Percentiles rank a stretch among this genome's conserved stretches.
These are phyloP conservation scores for Fusarium sp. DNA, from an alignment of 2,329 filamentous ascomycete genomes.

Conservation along the genomic window DNA sequence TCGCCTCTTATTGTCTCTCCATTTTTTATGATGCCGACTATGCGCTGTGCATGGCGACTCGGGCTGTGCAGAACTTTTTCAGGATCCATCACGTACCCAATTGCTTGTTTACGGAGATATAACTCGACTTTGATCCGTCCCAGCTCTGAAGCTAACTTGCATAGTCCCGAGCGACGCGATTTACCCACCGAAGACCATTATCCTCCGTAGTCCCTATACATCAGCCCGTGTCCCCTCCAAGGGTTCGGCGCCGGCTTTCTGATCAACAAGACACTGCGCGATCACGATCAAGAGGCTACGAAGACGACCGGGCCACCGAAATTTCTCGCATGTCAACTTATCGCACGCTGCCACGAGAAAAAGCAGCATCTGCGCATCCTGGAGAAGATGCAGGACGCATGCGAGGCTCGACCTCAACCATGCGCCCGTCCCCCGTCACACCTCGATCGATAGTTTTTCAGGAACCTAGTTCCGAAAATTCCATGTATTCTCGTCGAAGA, in stretches of 20 bases:
- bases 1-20: not conserved
- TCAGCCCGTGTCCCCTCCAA: constrained; percentile 60
- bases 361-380: constrained; percentile 50
- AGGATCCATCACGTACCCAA: not conserved
- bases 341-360: constrained; percentile 54
- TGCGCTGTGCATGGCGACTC: not conserved
- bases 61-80: not conserved
- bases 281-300: constrained; percentile 48
- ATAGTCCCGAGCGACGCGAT: constrained; percentile 59
- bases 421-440: constrained; percentile 57
- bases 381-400: constrained; percentile 49
- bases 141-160: constrained; percentile 27
- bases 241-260: constrained; percentile 61
- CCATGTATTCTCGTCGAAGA: constrained; percentile 45
- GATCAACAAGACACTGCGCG: constrained; percentile 61
- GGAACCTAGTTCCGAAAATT: constrained; percentile 48
- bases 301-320: constrained; percentile 54
- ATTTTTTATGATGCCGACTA: not conserved
- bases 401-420: constrained; percentile 43
- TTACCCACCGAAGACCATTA: constrained; percentile 60
- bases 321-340: constrained; percentile 55
- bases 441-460: constrained; percentile 59
- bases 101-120: not conserved
- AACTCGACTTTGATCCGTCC: constrained; percentile 3
- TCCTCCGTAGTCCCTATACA: constrained; percentile 60